These are phyloP conservation scores for Bidens hawaiensis DNA, from an alignment of 140 eudicot species.

Conservation along the genomic window DNA sequence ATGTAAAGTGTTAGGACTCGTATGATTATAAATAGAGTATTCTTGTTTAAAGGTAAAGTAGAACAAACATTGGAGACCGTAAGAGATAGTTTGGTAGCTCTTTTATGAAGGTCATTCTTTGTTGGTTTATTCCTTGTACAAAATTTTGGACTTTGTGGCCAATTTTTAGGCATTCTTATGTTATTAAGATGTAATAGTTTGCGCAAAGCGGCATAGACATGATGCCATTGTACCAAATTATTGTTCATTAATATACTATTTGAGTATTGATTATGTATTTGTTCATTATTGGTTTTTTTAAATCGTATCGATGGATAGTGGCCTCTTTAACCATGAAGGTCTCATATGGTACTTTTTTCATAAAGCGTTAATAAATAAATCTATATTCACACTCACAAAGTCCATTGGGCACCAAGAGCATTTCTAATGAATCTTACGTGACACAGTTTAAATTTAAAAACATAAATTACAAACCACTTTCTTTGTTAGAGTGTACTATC, in stretches of 20 bases:
- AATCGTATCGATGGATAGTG: background rate
- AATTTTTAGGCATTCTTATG: constrained; percentile 11
- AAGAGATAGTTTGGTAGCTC: constrained; percentile 28
- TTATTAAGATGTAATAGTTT: constrained; percentile 16
- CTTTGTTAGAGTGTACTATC: too few species aligned
- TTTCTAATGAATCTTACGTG: too few species aligned
- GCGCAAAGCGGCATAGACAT: constrained; percentile 41
- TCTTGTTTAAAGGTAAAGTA: constrained; percentile 11
- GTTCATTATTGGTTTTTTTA: background rate
- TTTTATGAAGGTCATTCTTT: constrained; percentile 31
- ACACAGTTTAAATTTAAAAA: too few species aligned
- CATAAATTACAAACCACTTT: too few species aligned
- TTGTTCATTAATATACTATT: constrained; percentile 28
- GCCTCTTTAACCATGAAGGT: background rate
- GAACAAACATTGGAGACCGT: constrained; percentile 19
- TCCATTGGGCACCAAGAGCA: too few species aligned
- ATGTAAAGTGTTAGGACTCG: background rate
- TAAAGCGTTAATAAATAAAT: too few species aligned
- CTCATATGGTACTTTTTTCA: background rate
- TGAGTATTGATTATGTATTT: background rate
- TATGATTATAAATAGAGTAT: background rate
- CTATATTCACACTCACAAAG: too few species aligned
- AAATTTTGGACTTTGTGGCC: constrained; percentile 20
- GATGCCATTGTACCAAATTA: constrained; percentile 33
- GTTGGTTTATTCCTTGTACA: constrained; percentile 27